Evolutionary conservation across 441 rosid genomes (phyloP), one percentile per base, ranked within the genome.

Genomic region (Populus hybrid): DNA sequence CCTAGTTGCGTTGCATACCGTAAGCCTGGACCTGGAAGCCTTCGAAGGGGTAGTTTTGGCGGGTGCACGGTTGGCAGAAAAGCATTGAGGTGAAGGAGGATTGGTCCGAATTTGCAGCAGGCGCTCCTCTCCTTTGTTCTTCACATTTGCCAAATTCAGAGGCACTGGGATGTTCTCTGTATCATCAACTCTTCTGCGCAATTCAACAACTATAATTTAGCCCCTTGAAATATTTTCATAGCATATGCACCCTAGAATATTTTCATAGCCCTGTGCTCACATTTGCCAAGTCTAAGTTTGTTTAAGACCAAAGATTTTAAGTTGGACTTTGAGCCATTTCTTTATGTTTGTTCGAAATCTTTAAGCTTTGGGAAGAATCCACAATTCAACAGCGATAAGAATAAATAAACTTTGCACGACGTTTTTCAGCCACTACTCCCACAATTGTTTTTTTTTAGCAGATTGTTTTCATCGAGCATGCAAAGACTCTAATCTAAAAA

Each of bases 81-180:
- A 92, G 86, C 99, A 93, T 78, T 93, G 99, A 64, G 98, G 98
- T 69, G 99, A 91, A 81, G 97, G 95, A 83, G 99, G 97, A 75
- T 86, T 90, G 14, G 94, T 92, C 78, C 92, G 86, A 76, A 90
- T 91, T 71, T 88, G 94, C 81, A 88, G 77, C 45, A 88, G 72
- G 21, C 83, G 80, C 24, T 86, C 88, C 36, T 87, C 86, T 81
- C 87, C 89, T 82, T 87, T 89, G 40, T 56, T 83, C 84, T 84
- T 85, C 71, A 86, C 81, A 69, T 82, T 84, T 86, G 79, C 91
- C 83, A 90, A 68, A 73, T 90, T 86, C 50, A 87, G 50, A 76
- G 84, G 72, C 50, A 75, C 63, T 2, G 88, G 91, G 33, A 80
- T 76, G 84, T 89, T 88, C 82, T 88, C 94, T 20, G 82, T 81